Conservation (phyloP, 2,329 filamentous ascomycete species). For the Dothiorella sarmentorum region DNA sequence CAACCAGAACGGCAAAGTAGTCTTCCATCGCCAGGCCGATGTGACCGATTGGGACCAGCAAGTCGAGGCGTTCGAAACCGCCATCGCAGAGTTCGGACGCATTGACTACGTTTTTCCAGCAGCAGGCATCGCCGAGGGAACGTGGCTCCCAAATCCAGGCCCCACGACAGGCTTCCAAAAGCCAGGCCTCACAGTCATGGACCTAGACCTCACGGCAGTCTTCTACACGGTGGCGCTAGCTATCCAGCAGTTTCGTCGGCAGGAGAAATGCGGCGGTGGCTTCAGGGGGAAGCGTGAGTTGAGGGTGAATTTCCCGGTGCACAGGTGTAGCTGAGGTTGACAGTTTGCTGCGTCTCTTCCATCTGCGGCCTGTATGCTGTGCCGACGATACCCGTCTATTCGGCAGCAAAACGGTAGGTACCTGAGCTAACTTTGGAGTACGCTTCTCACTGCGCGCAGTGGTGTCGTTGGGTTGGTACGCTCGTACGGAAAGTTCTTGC, state of each 20-base stretch:
- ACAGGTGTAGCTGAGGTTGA: not conserved
- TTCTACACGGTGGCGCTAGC: constrained; percentile 42
- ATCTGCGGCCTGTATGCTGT: constrained; percentile 44
- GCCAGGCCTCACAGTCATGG: constrained; percentile 39
- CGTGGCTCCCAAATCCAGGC: constrained; percentile 28
- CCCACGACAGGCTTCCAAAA: constrained; percentile 30
- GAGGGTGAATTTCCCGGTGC: too few relatives aligned
- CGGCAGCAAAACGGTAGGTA: constrained; percentile 40
- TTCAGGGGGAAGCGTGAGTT: constrained; percentile 39
- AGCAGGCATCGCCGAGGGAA: constrained; percentile 41
- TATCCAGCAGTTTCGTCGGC: constrained; percentile 44
- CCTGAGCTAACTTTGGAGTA: not conserved
- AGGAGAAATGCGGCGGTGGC: constrained; percentile 32
- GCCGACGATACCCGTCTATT: constrained; percentile 43
- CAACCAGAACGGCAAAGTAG: constrained; percentile 19
- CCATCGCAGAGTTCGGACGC: constrained; percentile 31
- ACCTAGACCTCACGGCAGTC: constrained; percentile 43
- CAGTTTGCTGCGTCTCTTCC: constrained; percentile 31
- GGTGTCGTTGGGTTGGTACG: constrained; percentile 39
- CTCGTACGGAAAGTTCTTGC: constrained; percentile 41
- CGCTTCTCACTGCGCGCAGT: constrained; percentile 13
- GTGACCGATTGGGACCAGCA: constrained; percentile 39
- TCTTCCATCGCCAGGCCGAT: constrained; percentile 30
- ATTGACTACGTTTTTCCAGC: constrained; percentile 43
- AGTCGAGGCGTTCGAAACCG: constrained; percentile 35